Evolutionary conservation across 73 alveolate species (phyloP), one percentile per base, ranked within the genome.

Genomic region (Tetrahymena elliotti): DNA sequence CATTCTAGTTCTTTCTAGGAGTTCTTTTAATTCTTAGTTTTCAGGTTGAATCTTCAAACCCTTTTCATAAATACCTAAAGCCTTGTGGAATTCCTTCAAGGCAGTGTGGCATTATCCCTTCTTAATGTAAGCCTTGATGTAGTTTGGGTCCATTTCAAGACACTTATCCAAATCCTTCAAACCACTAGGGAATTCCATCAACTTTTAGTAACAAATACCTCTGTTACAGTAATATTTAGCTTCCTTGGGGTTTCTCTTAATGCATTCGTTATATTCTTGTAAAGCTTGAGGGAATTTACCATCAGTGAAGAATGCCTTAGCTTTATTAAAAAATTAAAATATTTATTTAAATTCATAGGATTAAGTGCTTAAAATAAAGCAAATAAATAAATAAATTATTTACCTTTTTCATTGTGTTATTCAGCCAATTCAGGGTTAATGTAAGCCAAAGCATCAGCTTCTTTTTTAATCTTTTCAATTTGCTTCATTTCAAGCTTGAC

Each of bases 211-310:
- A 35, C 99, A 97, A 18, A 98, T 97, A 38, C 99, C 98, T 97
- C 99, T 98, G 95, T 98, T 98, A 27, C 99, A 95, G 93, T 98
- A 98, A 93, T 96, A 97, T 83, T 97, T 98, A 8, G 99, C 98
- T 37, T 93, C 95, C 10, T 96, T 96, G 24, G 99, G 99, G 93
- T 98, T 98, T 96, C 99, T 97, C 94, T 96, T 98, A 34, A 98
- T 88, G 1, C 99, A 99, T 83, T 98, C 99, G 35, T 97, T 97
- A 96, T 98, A 98, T 39, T 96, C 98, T 96, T 97, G 96, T 52
- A 98, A 95, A 38, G 99, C 99, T 1, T 96, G 98, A 8, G 99
- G 99, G 98, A 84, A 98, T 93, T 98, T 97, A 20, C 99, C 99
- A 35, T 96, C 97, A 53, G 96, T 94, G 96, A 97, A 98, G 83